Percentiles rank a stretch among this genome's conserved stretches.
These are phyloP conservation scores for Candida sp. DNA, from an alignment of 1,139 yeast species.

Conservation along the genomic window DNA sequence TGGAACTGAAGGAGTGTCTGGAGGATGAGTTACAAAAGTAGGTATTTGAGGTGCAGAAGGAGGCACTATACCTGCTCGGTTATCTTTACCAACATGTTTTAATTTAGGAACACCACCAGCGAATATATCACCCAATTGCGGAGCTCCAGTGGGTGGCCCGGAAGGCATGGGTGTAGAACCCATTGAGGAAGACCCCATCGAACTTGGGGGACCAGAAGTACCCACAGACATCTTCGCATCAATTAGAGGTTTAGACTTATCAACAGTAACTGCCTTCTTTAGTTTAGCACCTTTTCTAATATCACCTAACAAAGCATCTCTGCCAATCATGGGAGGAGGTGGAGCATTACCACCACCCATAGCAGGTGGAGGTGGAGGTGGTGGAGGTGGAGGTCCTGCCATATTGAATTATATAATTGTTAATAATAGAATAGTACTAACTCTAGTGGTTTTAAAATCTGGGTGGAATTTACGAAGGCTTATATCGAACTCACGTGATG, in stretches of 20 bases:
- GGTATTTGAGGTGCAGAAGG: constrained; percentile 16
- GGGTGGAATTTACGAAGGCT: not conserved
- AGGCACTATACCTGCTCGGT: constrained; percentile 37
- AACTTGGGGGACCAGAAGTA: constrained; percentile 7
- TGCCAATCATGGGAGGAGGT: constrained; percentile 40
- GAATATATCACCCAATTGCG: constrained; percentile 74
- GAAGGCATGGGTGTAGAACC: constrained; percentile 14
- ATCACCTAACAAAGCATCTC: constrained; percentile 84
- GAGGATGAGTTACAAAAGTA: constrained; percentile 7
- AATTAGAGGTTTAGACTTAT: constrained; percentile 42
- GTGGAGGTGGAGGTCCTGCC: constrained; percentile 27
- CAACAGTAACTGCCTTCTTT: constrained; percentile 63
- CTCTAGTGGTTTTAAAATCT: not conserved
- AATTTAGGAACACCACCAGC: constrained; percentile 88
- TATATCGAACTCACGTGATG: not conserved
- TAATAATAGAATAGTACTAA: not conserved
- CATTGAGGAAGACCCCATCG: constrained; percentile 4
- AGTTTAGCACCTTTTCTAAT: constrained; percentile 75
- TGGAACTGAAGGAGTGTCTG: constrained; percentile 10
- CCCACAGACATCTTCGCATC: constrained; percentile 24
- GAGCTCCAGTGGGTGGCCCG: constrained; percentile 31
- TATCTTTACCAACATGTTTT: constrained; percentile 45
- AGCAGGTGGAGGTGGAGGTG: constrained; percentile 43
- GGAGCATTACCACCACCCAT: constrained; percentile 18
- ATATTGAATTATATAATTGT: constrained; percentile 1